Conservation (phyloP, 495 filamentous ascomycete species). For the Amphirosellinia nigrospora region DNA sequence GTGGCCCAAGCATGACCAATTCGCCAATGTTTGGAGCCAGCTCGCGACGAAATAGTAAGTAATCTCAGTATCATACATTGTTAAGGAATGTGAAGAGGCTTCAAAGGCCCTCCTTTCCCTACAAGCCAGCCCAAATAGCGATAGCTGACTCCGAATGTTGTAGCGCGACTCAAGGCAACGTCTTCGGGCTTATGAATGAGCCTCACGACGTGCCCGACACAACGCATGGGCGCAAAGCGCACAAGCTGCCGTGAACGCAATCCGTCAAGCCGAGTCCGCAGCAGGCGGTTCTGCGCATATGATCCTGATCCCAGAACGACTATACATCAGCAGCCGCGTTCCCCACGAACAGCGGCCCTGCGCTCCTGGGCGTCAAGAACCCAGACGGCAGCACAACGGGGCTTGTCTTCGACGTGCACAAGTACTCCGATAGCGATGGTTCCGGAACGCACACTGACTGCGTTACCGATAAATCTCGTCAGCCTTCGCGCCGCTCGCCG, state of each 20-base stretch:
- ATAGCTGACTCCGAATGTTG: too few species aligned
- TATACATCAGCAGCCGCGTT: slow-evolving; percentile 54
- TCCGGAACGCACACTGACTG: slow-evolving; percentile 59
- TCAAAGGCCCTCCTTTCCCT: too few species aligned
- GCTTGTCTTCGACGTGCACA: slow-evolving; percentile 59
- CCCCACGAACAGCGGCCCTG: slow-evolving; percentile 50
- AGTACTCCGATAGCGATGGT: slow-evolving; percentile 63
- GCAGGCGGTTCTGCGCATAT: slow-evolving; percentile 53
- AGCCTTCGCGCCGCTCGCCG: slow-evolving; percentile 53
- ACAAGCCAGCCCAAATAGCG: too few species aligned
- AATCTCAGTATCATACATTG: too few species aligned
- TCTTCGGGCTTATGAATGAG: slow-evolving; percentile 64
- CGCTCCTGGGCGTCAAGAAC: slow-evolving; percentile 56
- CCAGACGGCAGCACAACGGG: slow-evolving; percentile 53
- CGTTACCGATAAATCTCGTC: slow-evolving; percentile 52
- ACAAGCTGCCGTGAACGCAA: slow-evolving; percentile 61
- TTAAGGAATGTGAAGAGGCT: too few species aligned
- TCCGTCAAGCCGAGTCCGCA: slow-evolving; percentile 48
- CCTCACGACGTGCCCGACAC: slow-evolving; percentile 50
- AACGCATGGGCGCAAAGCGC: slow-evolving; percentile 56
- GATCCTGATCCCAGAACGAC: slow-evolving; percentile 54
- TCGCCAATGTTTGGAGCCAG: slow-evolving; percentile 59
- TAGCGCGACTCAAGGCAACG: too few species aligned
- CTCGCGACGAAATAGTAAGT: slow-evolving; percentile 63
- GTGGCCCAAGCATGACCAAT: slow-evolving; percentile 57